Conservation (phyloP, 176 grass and related monocot species). For the Oryza glaberrima region DNA sequence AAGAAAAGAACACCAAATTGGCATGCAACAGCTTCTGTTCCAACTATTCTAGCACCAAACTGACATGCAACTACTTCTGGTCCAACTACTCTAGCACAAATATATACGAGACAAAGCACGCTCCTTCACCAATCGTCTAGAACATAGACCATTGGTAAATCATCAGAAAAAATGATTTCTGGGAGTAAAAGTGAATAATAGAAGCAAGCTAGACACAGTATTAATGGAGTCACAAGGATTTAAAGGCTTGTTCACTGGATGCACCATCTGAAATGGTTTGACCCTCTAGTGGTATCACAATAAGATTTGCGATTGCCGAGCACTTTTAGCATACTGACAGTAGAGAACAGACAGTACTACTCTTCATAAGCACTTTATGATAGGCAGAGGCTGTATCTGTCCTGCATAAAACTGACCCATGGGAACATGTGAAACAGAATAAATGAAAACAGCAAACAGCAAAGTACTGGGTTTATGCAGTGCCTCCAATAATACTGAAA, state of each 20-base stretch:
- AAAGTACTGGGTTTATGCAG: conserved; percentile 33
- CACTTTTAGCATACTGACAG: neutral
- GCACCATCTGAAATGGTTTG: conserved; percentile 28
- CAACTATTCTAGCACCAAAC: conserved; percentile 25
- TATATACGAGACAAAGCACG: neutral
- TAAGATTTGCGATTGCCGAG: conserved; percentile 2
- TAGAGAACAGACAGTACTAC: conserved; percentile 32
- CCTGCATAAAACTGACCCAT: conserved; percentile 42
- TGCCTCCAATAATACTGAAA: conserved; percentile 29
- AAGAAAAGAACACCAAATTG: neutral
- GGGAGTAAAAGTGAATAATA: neutral
- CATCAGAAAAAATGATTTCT: conserved; percentile 9
- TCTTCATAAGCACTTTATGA: conserved; percentile 44
- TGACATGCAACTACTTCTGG: neutral
- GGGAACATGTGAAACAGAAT: conserved; percentile 30
- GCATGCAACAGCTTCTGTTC: conserved; percentile 17
- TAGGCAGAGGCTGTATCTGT: conserved; percentile 26
- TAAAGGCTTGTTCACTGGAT: conserved; percentile 30
- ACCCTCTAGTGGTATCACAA: conserved; percentile 23
- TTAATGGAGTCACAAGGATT: conserved; percentile 5
- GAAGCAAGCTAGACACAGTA: conserved; percentile 10
- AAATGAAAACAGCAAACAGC: neutral
- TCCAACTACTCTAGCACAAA: neutral
- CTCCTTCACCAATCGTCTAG: neutral
- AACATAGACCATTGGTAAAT: neutral